Evolutionary conservation across 208 protist genomes (phyloP), one percentile per base, ranked within the genome.

Genomic region (Crithidia mellificae): DNA sequence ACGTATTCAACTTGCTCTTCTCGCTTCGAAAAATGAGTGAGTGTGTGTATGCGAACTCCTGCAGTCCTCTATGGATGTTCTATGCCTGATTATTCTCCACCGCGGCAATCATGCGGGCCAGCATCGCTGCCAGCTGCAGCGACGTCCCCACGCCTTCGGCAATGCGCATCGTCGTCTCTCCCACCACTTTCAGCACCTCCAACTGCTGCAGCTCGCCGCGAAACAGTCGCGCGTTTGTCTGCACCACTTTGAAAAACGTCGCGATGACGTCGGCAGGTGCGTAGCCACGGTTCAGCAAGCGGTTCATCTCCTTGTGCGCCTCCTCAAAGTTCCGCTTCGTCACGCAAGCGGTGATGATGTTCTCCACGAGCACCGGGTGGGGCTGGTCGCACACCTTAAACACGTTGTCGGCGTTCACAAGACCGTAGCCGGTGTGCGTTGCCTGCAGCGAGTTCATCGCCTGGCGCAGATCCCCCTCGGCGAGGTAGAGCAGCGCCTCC

Each of bases 371-470:
- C 9, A 95, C 63, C 11, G 98, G 98, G 63, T 99, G 98, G 1
- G 98, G 98, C 72, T 99, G 96, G 66, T 99, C 98, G 77, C 97
- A 99, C 51, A 98, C 98, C 75, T 99, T 99, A 57, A 98, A 99
- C 7, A 99, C 98, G 77, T 99, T 99, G n/a, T 99, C 97, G 1
- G 83, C 80, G 61, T 88, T 98, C 4, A 99, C 91, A 6, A 94
- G 63, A 2, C 95, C 94, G 81, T 99, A 99, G 44, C 98, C 97
- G 12, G 89, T 88, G 54, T 78, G 77, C 17, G 98, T 99, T 0
- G 98, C 91, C 85, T 99, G 98, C 39, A 99, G 74, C 25, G 98
- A 98, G 85, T 99, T 99, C 22, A 99, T 79, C 6, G 98, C 98
- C 50, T 98, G 90, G 34, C 97, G 87, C 84, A 99, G 90, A 74